These are phyloP conservation scores for Striga hermonthica DNA, from an alignment of 305 asterid species.

Conservation along the genomic window DNA sequence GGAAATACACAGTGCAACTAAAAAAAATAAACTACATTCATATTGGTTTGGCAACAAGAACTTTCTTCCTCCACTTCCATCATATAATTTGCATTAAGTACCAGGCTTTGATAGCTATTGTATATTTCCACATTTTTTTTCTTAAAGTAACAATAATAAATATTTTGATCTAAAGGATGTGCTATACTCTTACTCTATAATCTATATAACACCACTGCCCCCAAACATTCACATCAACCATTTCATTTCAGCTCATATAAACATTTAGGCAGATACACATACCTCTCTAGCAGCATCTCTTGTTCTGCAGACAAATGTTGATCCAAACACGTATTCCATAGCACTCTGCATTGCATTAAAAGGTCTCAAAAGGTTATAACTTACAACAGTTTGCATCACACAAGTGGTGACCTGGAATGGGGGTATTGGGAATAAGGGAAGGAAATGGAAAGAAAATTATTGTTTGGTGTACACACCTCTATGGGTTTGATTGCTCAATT, in stretches of 20 bases:
- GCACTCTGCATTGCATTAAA: constrained; percentile 64
- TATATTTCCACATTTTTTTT: not conserved
- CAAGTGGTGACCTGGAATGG: too few species aligned
- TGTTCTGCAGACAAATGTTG: constrained; percentile 93
- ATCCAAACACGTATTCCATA: constrained; percentile 92
- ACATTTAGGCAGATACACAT: constrained; percentile 27
- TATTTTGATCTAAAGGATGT: not conserved
- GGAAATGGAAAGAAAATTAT: too few species aligned
- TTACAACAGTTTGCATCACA: constrained; percentile 3
- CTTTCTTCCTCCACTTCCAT: not conserved
- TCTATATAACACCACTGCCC: not conserved
- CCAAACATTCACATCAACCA: constrained; percentile 8
- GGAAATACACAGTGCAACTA: constrained; percentile 1
- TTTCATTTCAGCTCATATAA: constrained; percentile 2
- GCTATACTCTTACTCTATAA: not conserved
- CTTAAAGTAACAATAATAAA: not conserved
- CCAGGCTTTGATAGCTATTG: not conserved
- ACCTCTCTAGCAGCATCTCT: constrained; percentile 83
- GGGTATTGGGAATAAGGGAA: too few species aligned
- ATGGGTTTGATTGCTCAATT: too few species aligned
- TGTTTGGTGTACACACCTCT: too few species aligned
- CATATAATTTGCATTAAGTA: not conserved
- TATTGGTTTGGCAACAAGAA: constrained; percentile 8
- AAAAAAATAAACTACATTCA: constrained; percentile 9
- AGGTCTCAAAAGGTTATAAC: constrained; percentile 29